Base-by-base conservation (phyloP, 176 grass and related monocot genomes). In the Oryza glumipatula region DNA sequence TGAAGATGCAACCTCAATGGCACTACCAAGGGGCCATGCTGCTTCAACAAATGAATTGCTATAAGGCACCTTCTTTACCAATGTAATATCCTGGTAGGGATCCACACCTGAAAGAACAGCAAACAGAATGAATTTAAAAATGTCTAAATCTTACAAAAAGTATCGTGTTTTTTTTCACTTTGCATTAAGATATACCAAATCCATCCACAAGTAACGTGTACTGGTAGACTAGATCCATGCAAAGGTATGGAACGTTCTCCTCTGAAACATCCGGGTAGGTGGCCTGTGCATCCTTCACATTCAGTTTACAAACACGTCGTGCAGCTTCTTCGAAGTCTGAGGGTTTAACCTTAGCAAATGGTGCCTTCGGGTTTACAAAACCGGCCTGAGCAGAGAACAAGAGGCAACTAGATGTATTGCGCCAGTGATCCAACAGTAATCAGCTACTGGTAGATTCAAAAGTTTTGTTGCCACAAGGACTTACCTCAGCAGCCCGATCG, bases 141-240 rank as follows among this genome's bases (percentile, higher is more conserved):
- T 41, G 8, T 51, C 7, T 38, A 28, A 74, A 74, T 35, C 68
- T 61, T 83, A 16, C 63, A 30, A 22, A 22, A 77, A 26, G 26
- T 86, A 49, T 65, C 9, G 12, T 22, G 11, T 41, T 41, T 44
- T 28, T 43, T 76, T 44, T 68, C 68, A 7, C 16, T 80, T 79
- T 78, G 16, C 56, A 83, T 66, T 58, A 79, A 48, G 65, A 43
- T 78, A 80, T 98, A 98, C 96, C 93, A 26, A 98, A 95, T 78
- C 93, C 96, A 89, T 98, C 93, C 26, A 98, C 96, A 80, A 98
- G 91, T 81, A 98, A 84, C 36, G 96, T 94, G 86, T 94, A 91
- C 86, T 98, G 96, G 91, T 98, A 98, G 39, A 95, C 96, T 54
- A 98, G 93, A 91, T 98, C 96, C 92, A 98, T 95, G 86, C 96